phyloP scores from a whole-genome alignment of 371 early-diverging fungal genomes.

The Mortierella sp. region DNA sequence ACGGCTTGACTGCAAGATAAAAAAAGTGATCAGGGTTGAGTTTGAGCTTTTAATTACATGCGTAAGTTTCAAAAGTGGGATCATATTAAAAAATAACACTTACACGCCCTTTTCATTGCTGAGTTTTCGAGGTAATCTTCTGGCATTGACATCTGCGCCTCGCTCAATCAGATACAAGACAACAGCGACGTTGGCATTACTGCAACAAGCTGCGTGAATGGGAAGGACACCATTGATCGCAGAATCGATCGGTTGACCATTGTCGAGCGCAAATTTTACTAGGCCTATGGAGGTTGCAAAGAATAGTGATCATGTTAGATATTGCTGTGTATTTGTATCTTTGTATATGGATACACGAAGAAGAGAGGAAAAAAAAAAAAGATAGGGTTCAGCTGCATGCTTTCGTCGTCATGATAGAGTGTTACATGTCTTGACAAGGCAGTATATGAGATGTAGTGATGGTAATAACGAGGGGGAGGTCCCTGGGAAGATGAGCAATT shows the following conservation, averaged over 20 bases:
- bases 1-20: constrained; percentile 28
- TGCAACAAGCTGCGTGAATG: constrained; percentile 78
- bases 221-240: constrained; percentile 78
- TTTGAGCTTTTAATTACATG: neutral
- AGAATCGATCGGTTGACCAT: constrained; percentile 78
- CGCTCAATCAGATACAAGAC: constrained; percentile 79
- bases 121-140: constrained; percentile 56
- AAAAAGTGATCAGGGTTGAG: neutral
- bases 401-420: too few species aligned
- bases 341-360: neutral
- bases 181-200: constrained; percentile 72
- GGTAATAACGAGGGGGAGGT: too few species aligned
- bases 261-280: constrained; percentile 79
- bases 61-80: neutral
- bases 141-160: constrained; percentile 80
- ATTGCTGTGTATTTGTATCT: neutral
- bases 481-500: too few species aligned
- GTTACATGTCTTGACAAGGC: too few species aligned
- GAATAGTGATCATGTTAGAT: neutral
- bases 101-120: constrained; percentile 50
- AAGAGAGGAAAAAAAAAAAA: neutral
- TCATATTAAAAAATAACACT: constrained; percentile 3
- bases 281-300: constrained; percentile 58
- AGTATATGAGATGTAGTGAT: too few species aligned
- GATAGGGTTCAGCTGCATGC: neutral